These are phyloP conservation scores for Arthrobotrys musiformis DNA, from an alignment of 2,329 filamentous ascomycete genomes.

Conservation along the genomic window DNA sequence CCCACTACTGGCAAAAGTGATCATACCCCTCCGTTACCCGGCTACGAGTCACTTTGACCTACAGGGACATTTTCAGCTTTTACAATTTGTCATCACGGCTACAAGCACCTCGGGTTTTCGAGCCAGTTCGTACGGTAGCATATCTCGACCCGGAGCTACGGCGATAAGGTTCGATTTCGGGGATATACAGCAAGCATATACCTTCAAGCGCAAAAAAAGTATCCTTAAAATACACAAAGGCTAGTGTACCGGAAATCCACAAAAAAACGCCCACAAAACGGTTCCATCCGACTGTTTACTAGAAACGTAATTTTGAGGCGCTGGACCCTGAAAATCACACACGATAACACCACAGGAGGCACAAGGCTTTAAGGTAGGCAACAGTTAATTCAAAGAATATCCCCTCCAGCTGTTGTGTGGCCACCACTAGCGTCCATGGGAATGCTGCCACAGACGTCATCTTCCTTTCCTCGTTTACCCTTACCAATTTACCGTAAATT, in stretches of 20 bases:
- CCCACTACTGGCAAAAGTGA: conserved; percentile 16
- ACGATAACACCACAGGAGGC: conserved; percentile 10
- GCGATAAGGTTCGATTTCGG: background rate
- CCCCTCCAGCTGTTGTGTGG: conserved; percentile 24
- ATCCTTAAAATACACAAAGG: background rate
- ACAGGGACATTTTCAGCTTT: background rate
- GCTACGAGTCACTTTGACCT: background rate
- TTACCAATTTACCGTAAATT: conserved; percentile 47
- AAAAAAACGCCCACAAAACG: conserved; percentile 28
- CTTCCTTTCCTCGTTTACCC: conserved; percentile 41
- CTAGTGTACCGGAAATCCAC: conserved; percentile 23
- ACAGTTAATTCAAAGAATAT: conserved; percentile 11
- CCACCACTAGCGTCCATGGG: conserved; percentile 46
- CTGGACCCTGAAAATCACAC: conserved; percentile 51
- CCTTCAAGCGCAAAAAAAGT: background rate
- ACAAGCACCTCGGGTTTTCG: background rate
- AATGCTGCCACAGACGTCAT: conserved; percentile 55
- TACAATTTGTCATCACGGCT: conserved; percentile 35
- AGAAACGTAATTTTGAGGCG: conserved; percentile 29
- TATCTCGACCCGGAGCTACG: background rate
- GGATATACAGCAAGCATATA: background rate
- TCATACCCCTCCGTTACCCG: conserved; percentile 23
- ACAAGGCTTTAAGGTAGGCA: conserved; percentile 51
- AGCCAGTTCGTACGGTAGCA: background rate
- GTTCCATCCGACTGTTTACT: conserved; percentile 13